Evolutionary conservation across 78 protist species (phyloP), one percentile per base, ranked within the genome.

Genomic region (Monosiga brevicollis): DNA sequence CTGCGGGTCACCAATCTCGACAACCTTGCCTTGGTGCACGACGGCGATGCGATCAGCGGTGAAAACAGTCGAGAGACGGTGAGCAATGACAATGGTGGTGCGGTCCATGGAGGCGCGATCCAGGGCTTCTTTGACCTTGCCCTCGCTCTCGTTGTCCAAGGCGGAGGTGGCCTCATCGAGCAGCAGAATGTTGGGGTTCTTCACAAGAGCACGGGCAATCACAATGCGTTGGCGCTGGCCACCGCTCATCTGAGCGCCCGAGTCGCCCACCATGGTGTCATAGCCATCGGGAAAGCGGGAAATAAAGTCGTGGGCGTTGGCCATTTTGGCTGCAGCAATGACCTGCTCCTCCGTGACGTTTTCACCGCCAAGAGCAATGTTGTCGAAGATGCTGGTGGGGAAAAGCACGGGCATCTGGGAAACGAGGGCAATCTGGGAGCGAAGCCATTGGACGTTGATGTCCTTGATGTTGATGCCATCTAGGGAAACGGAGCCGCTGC

Each of bases 141-240:
- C 25, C 78, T 89, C 98, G 43, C 92, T 81, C 76, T 91, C 87
- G 1, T 93, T 71, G 86, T 96, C 98, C 49, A 96, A 91, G 6
- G 95, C 95, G 22, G 91, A 71, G 32, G 97, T 94, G 1, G 95
- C 91, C 90, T 96, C 98, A 86, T 98, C 99, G 24, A 98, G 91
- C 24, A 98, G 79, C 36, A 98, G 80, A 55, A 98, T 90, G 75
- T 79, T 83, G 32, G 99, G 98, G 74, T 95, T 86, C 55, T 87
- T 39, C 35, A 96, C 83, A 36, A 96, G 79, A 0, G 97, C 98
- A 1, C 99, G 86, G 1, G 99, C 98, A 38, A 96, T 94, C 79
- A 95, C 93, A 3, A 96, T 85, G 55, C 94, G 91, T 80, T 92
- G 95, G 72, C 62, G 62, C 62, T 91, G 96, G 42, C 96, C 94